These are phyloP conservation scores for Albatrellus sp. DNA, from an alignment of 1,284 basidiomycete species.

Conservation along the genomic window DNA sequence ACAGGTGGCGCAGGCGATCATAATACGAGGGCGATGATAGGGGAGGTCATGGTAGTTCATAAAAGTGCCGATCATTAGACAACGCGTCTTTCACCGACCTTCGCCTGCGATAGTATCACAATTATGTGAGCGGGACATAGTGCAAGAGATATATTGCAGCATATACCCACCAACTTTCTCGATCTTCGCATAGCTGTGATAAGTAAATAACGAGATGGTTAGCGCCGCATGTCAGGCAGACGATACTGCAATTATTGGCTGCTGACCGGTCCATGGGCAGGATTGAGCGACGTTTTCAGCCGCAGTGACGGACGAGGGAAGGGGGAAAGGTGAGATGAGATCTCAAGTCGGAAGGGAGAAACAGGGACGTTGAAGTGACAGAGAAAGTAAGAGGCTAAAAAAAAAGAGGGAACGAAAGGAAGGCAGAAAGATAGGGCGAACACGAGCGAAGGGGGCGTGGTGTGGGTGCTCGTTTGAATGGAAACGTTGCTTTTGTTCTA, in stretches of 20 bases:
- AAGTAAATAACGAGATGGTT: neutral
- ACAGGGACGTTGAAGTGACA: neutral
- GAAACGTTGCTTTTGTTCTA: conserved; percentile 5
- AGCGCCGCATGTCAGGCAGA: conserved; percentile 4
- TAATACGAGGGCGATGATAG: conserved; percentile 3
- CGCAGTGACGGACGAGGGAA: too few relatives aligned
- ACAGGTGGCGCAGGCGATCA: neutral
- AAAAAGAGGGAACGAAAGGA: neutral
- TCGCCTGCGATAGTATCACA: conserved; percentile 14
- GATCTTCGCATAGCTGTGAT: conserved; percentile 49
- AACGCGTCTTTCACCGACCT: conserved; percentile 14
- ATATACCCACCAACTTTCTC: conserved; percentile 60
- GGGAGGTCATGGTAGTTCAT: conserved; percentile 5
- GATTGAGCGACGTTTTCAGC: neutral
- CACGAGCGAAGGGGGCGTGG: neutral
- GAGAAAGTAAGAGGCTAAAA: neutral
- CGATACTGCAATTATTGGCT: conserved; percentile 1
- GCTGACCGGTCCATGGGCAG: conserved; percentile 29
- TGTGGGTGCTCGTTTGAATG: neutral
- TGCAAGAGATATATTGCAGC: neutral
- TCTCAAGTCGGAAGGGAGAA: neutral
- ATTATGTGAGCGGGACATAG: neutral
- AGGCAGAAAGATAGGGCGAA: too few relatives aligned
- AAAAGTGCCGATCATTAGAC: conserved; percentile 2
- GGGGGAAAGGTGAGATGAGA: too few relatives aligned